Percentiles rank a stretch among this genome's conserved stretches.
Evolutionary conservation across 2,329 filamentous ascomycete species (phyloP).

Genomic region (Erysiphe neolycopersici): DNA sequence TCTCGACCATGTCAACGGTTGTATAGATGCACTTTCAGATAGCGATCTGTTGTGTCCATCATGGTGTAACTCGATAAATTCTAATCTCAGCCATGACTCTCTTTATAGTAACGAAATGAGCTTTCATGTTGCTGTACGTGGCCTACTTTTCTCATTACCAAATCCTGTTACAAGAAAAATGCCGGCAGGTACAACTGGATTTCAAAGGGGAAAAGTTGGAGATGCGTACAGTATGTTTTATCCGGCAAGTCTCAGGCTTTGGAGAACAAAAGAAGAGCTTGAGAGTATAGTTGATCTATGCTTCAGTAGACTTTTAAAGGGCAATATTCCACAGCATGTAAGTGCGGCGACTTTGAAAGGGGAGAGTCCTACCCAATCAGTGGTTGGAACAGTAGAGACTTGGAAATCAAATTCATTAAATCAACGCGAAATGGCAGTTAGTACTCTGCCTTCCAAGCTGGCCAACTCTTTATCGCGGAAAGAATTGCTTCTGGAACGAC

Average conservation of each 20-base stretch:
- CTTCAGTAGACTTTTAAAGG: slow-evolving; percentile 31
- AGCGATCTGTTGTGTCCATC: slow-evolving; percentile 64
- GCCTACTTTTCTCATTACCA: slow-evolving; percentile 62
- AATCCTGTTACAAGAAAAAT: slow-evolving; percentile 52
- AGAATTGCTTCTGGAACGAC: slow-evolving; percentile 57
- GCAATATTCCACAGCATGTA: slow-evolving; percentile 14
- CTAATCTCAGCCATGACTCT: slow-evolving; percentile 35
- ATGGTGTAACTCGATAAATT: slow-evolving; percentile 28
- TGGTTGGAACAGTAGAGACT: background rate
- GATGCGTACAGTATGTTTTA: slow-evolving; percentile 82
- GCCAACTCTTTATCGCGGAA: slow-evolving; percentile 31
- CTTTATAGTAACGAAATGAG: slow-evolving; percentile 82
- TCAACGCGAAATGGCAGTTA: background rate
- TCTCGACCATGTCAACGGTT: slow-evolving; percentile 57
- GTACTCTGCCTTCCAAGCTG: background rate
- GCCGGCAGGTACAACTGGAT: slow-evolving; percentile 11
- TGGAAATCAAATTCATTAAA: background rate
- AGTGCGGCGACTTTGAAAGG: background rate
- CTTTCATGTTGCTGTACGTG: slow-evolving; percentile 73
- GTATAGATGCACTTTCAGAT: slow-evolving; percentile 64
- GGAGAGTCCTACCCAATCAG: background rate
- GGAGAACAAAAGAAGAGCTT: slow-evolving; percentile 61
- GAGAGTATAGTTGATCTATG: slow-evolving; percentile 46
- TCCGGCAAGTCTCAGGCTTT: slow-evolving; percentile 58
- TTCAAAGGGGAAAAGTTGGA: slow-evolving; percentile 15